Base-by-base conservation (phyloP, 1,284 basidiomycete species). In the Heterobasidion annosum region DNA sequence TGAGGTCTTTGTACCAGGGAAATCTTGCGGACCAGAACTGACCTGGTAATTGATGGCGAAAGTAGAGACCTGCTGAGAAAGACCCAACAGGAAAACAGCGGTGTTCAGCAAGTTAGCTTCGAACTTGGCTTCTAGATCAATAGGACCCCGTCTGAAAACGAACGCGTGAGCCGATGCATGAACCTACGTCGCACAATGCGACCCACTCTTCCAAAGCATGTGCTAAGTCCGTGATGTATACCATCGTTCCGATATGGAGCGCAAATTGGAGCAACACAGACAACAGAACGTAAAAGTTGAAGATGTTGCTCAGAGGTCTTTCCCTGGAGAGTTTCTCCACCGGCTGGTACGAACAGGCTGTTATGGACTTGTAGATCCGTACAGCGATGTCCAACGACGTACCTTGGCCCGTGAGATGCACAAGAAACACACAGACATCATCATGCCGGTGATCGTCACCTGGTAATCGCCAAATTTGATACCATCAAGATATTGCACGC, bases 381-480 rank as follows among this genome's bases (percentile, higher is more conserved):
- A 25, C 25, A 10, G 10, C 15, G 25, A 35, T 8, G 33, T 13
- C 19, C 44, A 18, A 67, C 79, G 47, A 56, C 51, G 43, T 59
- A 92, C 93, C 83, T 95, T 93, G n/a, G 93, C 94, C 8, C 93
- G 83, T 47, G 93, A 97, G 58, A 97, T 97, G 67, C 92, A 97
- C 68, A 96, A 73, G 82, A 98, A 98, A 70, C 94, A 98, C 33
- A 97, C 90, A 34, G 90, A 93, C 93, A 97, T 96, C 64, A 97
- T 75, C 84, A 97, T 93, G 19, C 94, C 93, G 1, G 86, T 93
- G 57, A 95, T 83, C 1, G 92, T 94, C 16, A 93, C 86, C 66
- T 96, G 91, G 67, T 98, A 98, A 68, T 98, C 94, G 32, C 95
- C 95, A 69, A 93, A 97, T 71, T 98, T 98, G 79, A 98, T 96